phyloP scores from a whole-genome alignment of 768 basidiomycete genomes.

The Galerina sulciceps region DNA sequence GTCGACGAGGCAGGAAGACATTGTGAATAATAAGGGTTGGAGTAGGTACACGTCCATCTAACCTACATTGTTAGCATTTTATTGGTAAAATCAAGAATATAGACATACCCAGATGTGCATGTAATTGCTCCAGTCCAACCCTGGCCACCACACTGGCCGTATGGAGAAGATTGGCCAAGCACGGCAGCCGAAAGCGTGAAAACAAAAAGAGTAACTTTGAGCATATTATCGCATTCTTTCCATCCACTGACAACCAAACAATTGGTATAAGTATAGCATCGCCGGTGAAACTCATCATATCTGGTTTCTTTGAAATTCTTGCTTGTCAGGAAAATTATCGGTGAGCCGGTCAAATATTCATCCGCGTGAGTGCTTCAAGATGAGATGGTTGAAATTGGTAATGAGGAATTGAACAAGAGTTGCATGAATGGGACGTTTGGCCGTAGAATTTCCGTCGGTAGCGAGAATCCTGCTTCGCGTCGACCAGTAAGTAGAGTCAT shows the following conservation, averaged over 20 bases:
- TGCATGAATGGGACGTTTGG: too few species aligned
- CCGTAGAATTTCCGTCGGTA: too few species aligned
- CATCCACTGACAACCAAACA: background rate
- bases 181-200: conserved; percentile 3
- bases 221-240: background rate
- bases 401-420: too few species aligned
- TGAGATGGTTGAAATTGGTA: too few species aligned
- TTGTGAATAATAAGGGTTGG: conserved; percentile 41
- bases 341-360: too few species aligned
- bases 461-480: background rate
- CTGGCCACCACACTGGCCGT: conserved; percentile 38
- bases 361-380: too few species aligned
- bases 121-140: conserved; percentile 38
- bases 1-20: conserved; percentile 29
- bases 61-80: background rate
- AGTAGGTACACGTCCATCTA: conserved; percentile 38
- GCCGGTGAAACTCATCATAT: background rate
- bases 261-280: background rate
- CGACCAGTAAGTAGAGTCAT: background rate
- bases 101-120: conserved; percentile 31
- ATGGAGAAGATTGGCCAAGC: conserved; percentile 22
- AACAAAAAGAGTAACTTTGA: background rate
- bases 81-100: background rate
- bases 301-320: too few species aligned
- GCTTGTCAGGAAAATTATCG: too few species aligned